Evolutionary conservation across 495 filamentous ascomycete genomes (phyloP).

Genomic region (Penicillium simplicissimum): DNA sequence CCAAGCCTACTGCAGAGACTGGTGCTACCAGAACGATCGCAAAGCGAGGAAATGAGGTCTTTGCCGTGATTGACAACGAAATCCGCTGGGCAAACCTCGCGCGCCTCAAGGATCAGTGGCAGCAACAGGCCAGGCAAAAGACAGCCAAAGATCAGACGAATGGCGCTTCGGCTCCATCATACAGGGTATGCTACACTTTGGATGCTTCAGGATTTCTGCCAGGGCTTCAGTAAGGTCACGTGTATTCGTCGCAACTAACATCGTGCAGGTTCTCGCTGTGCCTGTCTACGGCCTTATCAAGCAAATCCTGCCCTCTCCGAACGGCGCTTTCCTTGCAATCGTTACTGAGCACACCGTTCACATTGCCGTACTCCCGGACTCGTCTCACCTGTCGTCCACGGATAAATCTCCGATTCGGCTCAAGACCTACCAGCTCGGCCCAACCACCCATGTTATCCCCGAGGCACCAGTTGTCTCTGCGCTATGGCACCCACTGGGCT

Average conservation of each 20-base stretch:
- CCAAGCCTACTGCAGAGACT: conserved; percentile 39
- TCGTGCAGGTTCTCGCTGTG: conserved; percentile 63
- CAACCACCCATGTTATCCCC: conserved; percentile 83
- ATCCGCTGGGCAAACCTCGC: conserved; percentile 83
- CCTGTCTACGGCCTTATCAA: conserved; percentile 73
- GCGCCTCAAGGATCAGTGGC: conserved; percentile 71
- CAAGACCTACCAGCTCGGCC: conserved; percentile 82
- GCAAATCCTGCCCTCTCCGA: conserved; percentile 79
- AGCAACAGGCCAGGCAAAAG: conserved; percentile 42
- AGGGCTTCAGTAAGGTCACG: neutral
- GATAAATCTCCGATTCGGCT: conserved; percentile 67
- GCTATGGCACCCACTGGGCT: conserved; percentile 84
- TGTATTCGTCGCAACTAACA: conserved; percentile 16
- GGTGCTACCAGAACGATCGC: conserved; percentile 71
- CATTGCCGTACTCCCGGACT: conserved; percentile 74
- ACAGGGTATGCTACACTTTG: conserved; percentile 33
- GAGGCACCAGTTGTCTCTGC: conserved; percentile 73
- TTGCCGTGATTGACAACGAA: conserved; percentile 80
- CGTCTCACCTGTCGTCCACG: conserved; percentile 64
- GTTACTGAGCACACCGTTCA: conserved; percentile 82
- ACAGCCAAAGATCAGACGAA: conserved; percentile 25
- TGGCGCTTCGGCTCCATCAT: conserved; percentile 18
- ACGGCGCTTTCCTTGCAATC: conserved; percentile 76
- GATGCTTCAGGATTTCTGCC: neutral
- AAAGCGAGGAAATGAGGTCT: conserved; percentile 73